Conservation (phyloP, 1,284 basidiomycete species). For the Trichosporon coremiiforme region DNA sequence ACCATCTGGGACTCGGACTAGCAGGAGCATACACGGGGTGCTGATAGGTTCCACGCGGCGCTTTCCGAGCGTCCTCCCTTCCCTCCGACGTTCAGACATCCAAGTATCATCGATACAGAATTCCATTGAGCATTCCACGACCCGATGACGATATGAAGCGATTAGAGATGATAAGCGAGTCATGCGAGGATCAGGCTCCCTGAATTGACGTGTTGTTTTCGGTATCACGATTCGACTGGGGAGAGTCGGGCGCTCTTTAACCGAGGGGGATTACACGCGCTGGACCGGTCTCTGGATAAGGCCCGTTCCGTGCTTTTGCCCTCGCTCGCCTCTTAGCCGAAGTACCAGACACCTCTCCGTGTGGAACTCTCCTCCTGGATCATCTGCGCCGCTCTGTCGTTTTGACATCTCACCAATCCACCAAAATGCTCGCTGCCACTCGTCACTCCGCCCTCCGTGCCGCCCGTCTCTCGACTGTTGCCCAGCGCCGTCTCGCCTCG, state of each 20-base stretch:
- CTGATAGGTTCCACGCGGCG: background rate
- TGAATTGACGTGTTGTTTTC: background rate
- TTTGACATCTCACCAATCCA: conserved; percentile 1
- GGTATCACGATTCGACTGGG: background rate
- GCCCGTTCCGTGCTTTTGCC: background rate
- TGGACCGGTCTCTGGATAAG: conserved; percentile 5
- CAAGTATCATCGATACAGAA: background rate
- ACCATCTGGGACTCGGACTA: background rate
- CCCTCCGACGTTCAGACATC: background rate
- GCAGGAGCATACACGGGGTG: background rate
- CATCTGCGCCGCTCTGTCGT: background rate
- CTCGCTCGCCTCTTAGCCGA: conserved; percentile 3
- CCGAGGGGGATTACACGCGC: background rate
- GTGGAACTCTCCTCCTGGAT: background rate
- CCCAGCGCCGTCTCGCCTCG: conserved; percentile 51
- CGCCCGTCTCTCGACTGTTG: conserved; percentile 31
- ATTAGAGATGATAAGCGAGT: conserved; percentile 5
- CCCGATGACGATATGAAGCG: background rate
- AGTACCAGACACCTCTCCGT: background rate
- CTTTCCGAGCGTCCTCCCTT: too few relatives aligned
- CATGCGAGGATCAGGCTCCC: background rate
- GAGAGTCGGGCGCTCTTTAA: background rate
- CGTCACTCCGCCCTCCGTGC: conserved; percentile 28
- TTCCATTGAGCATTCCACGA: background rate
- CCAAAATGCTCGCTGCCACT: conserved; percentile 34